Base-by-base conservation (phyloP, 2,329 filamentous ascomycete genomes). In the Apiospora hydei region DNA sequence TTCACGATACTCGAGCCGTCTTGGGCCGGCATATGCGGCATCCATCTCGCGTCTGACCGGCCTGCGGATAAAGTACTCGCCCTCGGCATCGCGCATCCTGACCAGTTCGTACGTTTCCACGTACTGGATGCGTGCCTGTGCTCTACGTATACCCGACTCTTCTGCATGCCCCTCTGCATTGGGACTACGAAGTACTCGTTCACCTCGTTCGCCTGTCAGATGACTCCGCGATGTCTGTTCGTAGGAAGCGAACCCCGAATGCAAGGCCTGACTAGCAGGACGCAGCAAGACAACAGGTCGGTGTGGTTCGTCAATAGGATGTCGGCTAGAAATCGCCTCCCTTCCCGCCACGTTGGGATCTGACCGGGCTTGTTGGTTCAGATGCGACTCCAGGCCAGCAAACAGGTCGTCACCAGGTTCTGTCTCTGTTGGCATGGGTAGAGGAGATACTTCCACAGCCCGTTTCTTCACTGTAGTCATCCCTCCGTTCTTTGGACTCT, bases 21-120 rank as follows among this genome's bases (percentile, higher is more conserved):
- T 13, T 18, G 30, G 57, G 21, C 18, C 57, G 34, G 57, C 72
- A 13, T 72, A 74, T 41, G 53, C 21, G n/a, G 30, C 13, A 51
- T 82, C 80, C 61, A 78, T 75, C 38, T 81, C 80, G 43, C 79
- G 77, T 53, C 77, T 77, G 34, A 84, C 74, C 5, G 85, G 85
- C 41, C 66, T 18, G 66, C 83, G 81, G 70, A 87, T 81, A 72
- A 84, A 83, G 73, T 87, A 88, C 68, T 85, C 82, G 14, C 86
- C 85, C 26, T 83, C 78, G 1, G 83, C 79, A 75, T 85, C 84
- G 16, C 82, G 80, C 10, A 86, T 83, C 51, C 84, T 82, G 46
- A 88, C 81, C 14, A 87, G 79, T 75, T 88, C 86, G 72, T 84
- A 85, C 5, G 81, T 74, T 67, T 83, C 82, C 7, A 76, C 71